A percentile compares a stretch with the other conserved stretches of the same genome.
Evolutionary conservation across 257 asterid species (phyloP).

Genomic region (Nicotiana paniculata): DNA sequence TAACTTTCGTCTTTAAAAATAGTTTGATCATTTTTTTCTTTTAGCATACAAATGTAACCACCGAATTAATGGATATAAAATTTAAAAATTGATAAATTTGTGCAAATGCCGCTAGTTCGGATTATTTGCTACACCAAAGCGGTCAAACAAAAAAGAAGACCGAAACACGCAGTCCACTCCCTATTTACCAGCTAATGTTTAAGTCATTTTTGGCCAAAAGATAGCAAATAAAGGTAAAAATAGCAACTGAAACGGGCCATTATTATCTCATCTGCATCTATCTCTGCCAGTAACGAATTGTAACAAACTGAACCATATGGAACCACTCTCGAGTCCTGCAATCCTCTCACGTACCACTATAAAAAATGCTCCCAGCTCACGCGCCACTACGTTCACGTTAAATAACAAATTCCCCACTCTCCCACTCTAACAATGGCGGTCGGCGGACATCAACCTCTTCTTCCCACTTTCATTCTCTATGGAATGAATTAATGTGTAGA

Average conservation of each 20-base stretch:
- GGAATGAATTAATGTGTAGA: neutral
- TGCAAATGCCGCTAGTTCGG: too few relatives aligned
- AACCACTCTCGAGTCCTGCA: neutral
- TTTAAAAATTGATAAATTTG: too few relatives aligned
- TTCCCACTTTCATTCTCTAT: neutral
- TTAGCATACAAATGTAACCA: neutral
- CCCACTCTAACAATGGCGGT: too few relatives aligned
- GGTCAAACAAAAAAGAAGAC: neutral
- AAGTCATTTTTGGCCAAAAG: neutral
- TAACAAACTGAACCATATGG: neutral
- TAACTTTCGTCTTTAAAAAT: neutral
- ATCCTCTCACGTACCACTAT: too few relatives aligned
- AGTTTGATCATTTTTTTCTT: neutral
- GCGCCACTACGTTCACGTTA: neutral
- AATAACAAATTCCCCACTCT: neutral
- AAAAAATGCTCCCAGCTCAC: neutral
- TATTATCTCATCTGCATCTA: neutral
- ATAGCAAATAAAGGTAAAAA: neutral
- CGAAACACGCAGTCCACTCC: neutral
- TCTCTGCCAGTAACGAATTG: neutral
- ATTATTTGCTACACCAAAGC: neutral
- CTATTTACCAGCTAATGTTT: neutral
- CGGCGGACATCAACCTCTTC: neutral
- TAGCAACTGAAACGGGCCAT: neutral
- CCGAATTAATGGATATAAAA: too few relatives aligned